Conservation (phyloP, 371 early-diverging fungal genomes). For the Mortierella sp. region DNA sequence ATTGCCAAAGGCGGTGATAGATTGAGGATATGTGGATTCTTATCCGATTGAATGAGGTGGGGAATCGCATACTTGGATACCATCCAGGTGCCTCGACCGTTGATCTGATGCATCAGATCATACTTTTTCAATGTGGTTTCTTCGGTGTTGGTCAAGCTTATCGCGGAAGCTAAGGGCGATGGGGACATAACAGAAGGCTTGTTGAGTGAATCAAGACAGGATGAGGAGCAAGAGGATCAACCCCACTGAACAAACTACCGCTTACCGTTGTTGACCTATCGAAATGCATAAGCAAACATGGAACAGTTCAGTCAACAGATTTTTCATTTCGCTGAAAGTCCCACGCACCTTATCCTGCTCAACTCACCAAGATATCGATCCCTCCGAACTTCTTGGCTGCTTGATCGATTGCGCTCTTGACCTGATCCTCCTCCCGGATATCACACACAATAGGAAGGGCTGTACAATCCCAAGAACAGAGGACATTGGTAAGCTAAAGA, state of each 20-base stretch:
- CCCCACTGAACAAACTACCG: neutral
- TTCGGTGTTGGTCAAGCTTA: slow-evolving; percentile 72
- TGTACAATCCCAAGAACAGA: neutral
- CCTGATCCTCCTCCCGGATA: slow-evolving; percentile 81
- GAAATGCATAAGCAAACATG: neutral
- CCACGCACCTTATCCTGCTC: slow-evolving; percentile 25
- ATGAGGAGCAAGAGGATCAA: neutral
- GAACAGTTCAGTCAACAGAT: neutral
- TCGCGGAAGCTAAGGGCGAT: slow-evolving; percentile 67
- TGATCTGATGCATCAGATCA: slow-evolving; percentile 85
- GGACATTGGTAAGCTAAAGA: too few species aligned
- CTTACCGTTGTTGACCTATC: slow-evolving; percentile 51
- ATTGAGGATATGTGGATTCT: slow-evolving; percentile 79
- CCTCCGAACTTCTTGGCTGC: slow-evolving; percentile 76
- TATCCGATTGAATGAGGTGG: slow-evolving; percentile 67
- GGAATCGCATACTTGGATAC: slow-evolving; percentile 78
- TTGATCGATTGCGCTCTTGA: slow-evolving; percentile 70
- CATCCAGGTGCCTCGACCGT: slow-evolving; percentile 85
- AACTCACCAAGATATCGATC: slow-evolving; percentile 85
- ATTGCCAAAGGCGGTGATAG: slow-evolving; percentile 79
- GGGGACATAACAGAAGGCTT: too few species aligned
- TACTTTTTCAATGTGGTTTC: slow-evolving; percentile 74
- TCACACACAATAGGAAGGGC: slow-evolving; percentile 84
- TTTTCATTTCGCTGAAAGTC: neutral
- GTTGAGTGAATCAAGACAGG: too few species aligned